phyloP scores from a whole-genome alignment of 306 rosid species.

The Cucurbita moschata region DNA sequence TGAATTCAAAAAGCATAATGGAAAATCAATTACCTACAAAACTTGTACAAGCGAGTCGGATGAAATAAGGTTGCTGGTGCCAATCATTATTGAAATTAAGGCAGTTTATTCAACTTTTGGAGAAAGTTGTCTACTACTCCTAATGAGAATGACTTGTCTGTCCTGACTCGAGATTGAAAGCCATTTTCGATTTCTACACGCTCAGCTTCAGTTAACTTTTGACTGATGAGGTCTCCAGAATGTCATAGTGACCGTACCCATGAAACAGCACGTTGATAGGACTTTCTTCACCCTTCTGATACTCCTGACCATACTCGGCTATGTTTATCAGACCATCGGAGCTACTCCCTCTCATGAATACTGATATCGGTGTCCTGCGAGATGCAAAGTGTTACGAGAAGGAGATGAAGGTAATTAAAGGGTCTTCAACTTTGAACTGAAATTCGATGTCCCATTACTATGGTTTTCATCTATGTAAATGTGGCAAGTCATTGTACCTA shows the following conservation, averaged over 20 bases:
- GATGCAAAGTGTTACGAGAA: not conserved
- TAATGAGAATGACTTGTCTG: slow-evolving; percentile 12
- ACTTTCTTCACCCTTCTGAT: slow-evolving; percentile 31
- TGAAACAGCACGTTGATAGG: slow-evolving; percentile 77
- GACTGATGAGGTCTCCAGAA: slow-evolving; percentile 39
- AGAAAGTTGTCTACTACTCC: not conserved
- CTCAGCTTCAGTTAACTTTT: slow-evolving; percentile 20
- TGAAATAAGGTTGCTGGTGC: slow-evolving; percentile 17
- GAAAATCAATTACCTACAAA: slow-evolving; percentile 3
- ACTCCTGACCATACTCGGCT: slow-evolving; percentile 76
- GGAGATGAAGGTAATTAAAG: not conserved
- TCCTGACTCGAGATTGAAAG: slow-evolving; percentile 7
- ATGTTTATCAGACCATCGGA: slow-evolving; percentile 50
- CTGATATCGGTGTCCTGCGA: slow-evolving; percentile 62
- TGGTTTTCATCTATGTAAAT: not conserved
- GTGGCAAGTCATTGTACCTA: no score
- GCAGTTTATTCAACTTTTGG: not conserved
- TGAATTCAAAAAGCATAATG: no score
- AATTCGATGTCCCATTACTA: not conserved
- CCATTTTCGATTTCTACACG: slow-evolving; percentile 15
- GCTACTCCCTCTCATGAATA: slow-evolving; percentile 57
- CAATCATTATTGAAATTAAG: slow-evolving; percentile 9
- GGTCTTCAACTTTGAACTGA: not conserved
- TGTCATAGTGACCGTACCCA: slow-evolving; percentile 90
- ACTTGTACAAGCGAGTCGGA: slow-evolving; percentile 11